Conservation (phyloP, 441 rosid genomes). For the Arabidopsis lyrata region DNA sequence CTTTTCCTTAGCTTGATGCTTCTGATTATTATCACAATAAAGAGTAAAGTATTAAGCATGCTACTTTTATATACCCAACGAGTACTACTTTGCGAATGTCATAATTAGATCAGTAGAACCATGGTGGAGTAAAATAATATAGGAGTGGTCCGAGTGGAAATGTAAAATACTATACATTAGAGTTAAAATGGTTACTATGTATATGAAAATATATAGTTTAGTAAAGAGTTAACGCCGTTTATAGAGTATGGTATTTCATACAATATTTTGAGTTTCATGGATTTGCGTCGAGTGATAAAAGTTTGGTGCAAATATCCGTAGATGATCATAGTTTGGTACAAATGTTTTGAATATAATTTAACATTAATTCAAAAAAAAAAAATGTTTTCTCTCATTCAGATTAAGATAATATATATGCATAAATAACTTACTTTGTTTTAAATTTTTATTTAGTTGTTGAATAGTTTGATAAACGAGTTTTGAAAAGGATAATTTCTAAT, state of each 20-base stretch:
- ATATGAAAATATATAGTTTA: neutral
- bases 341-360: no score
- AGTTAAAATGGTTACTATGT: neutral
- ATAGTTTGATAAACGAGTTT: neutral
- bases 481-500: neutral
- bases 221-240: no score
- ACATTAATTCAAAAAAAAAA: no score
- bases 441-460: neutral
- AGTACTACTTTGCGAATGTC: neutral
- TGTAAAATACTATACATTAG: no score
- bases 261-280: neutral
- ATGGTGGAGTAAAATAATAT: neutral
- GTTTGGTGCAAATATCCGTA: neutral
- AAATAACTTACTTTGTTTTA: neutral
- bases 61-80: neutral
- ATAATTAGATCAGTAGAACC: neutral
- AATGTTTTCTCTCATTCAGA: no score
- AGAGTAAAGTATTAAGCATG: neutral
- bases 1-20: slow-evolving; percentile 6
- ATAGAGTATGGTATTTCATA: neutral
- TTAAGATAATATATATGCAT: neutral
- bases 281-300: neutral
- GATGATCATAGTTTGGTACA: no score
- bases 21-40: slow-evolving; percentile 14
- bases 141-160: no score